Conservation (phyloP, 2,329 filamentous ascomycete species). For the Escovopsis sp. region DNA sequence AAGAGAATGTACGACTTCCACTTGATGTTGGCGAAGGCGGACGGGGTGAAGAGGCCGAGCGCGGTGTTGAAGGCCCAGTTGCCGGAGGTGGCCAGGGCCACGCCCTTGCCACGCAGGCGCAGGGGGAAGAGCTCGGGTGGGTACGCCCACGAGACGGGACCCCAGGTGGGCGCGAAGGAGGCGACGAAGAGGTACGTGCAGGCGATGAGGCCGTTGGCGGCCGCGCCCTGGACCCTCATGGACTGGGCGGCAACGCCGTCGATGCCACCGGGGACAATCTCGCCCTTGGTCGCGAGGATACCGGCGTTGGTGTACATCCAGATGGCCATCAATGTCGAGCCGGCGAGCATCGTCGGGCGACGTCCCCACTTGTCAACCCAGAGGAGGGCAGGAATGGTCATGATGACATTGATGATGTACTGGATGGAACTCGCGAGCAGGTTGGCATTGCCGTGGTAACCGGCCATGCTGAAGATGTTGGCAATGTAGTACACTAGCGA, state of each 20-base stretch:
- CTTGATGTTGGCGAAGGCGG: slow-evolving; percentile 13
- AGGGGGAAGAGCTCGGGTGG: slow-evolving; percentile 41
- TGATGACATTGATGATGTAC: slow-evolving; percentile 63
- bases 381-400: slow-evolving; percentile 63
- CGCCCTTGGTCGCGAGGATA: slow-evolving; percentile 33
- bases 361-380: slow-evolving; percentile 67
- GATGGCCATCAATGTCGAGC: slow-evolving; percentile 48
- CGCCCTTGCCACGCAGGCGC: slow-evolving; percentile 36
- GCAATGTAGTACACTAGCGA: slow-evolving; percentile 46
- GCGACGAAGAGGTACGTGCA: slow-evolving; percentile 52
- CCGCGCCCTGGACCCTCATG: slow-evolving; percentile 27
- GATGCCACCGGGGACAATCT: slow-evolving; percentile 26
- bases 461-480: slow-evolving; percentile 25
- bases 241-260: slow-evolving; percentile 31
- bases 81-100: slow-evolving; percentile 34
- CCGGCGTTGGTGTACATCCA: slow-evolving; percentile 43
- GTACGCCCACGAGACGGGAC: slow-evolving; percentile 40
- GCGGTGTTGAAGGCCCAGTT: slow-evolving; percentile 26
- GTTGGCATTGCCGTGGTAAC: slow-evolving; percentile 30
- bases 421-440: slow-evolving; percentile 41
- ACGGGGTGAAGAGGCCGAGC: slow-evolving; percentile 15
- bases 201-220: slow-evolving; percentile 49
- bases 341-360: slow-evolving; percentile 50
- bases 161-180: slow-evolving; percentile 29
- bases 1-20: slow-evolving; percentile 28